Percentiles rank a stretch among this genome's conserved stretches.
Conservation (phyloP, 345 rosid genomes). For the Cardamine chenopodiifolia region DNA sequence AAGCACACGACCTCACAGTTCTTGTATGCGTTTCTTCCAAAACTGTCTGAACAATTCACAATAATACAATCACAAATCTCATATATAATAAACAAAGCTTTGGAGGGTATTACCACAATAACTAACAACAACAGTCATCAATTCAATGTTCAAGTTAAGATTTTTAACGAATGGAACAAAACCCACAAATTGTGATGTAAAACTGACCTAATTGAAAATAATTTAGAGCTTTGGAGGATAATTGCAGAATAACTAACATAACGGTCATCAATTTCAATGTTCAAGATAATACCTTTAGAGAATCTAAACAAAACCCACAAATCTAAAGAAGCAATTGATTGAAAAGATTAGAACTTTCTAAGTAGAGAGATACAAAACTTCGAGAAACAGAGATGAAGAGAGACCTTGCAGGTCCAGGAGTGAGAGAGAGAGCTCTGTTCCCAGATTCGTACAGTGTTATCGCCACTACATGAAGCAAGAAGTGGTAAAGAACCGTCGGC, state of each 20-base stretch:
- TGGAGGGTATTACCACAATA: not conserved
- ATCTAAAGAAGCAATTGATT: slow-evolving; percentile 6
- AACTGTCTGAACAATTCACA: slow-evolving; percentile 63
- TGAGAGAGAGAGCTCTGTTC: slow-evolving; percentile 59
- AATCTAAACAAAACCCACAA: slow-evolving; percentile 13
- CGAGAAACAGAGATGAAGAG: not conserved
- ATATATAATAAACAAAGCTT: slow-evolving; percentile 1
- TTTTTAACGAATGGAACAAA: not conserved
- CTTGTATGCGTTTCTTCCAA: slow-evolving; percentile 87
- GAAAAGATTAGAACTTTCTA: not conserved
- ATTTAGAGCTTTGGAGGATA: not conserved
- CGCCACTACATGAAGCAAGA: slow-evolving; percentile 93
- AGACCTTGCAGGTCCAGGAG: slow-evolving; percentile 86
- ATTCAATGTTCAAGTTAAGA: not conserved
- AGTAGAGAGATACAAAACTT: not conserved
- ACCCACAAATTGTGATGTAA: too few species aligned
- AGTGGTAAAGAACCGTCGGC: slow-evolving; percentile 47
- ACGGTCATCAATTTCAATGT: not conserved
- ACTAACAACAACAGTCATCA: not conserved
- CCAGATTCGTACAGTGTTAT: slow-evolving; percentile 94
- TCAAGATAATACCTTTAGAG: not conserved
- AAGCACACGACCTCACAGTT: slow-evolving; percentile 87
- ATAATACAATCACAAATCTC: slow-evolving; percentile 24
- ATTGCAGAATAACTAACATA: not conserved
- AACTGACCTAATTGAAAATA: too few species aligned